Percentiles rank a stretch among this genome's conserved stretches.
These are phyloP conservation scores for Desmodesmus armatus DNA, from an alignment of 139 green algal genomes.

Conservation along the genomic window DNA sequence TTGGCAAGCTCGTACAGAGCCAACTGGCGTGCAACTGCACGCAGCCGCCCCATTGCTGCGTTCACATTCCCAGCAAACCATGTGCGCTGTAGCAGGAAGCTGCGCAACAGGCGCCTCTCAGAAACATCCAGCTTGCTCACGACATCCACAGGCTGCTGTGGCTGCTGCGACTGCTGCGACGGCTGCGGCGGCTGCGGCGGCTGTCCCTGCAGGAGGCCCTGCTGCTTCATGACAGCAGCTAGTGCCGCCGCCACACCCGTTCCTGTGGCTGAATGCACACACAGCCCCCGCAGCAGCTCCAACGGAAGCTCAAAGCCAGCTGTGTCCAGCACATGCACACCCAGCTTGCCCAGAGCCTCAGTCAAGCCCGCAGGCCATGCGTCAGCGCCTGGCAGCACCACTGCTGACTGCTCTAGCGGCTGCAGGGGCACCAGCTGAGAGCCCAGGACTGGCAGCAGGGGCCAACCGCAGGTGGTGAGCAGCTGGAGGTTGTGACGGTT, in stretches of 20 bases:
- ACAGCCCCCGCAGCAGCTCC: conserved; percentile 30
- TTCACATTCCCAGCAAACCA: conserved; percentile 12
- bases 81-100: conserved; percentile 12
- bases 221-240: conserved; percentile 6
- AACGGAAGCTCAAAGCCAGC: conserved; percentile 39
- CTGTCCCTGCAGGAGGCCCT: too few species aligned
- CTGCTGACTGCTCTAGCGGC: not conserved
- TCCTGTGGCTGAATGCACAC: conserved; percentile 48
- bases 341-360: conserved; percentile 42
- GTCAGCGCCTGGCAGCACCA: conserved; percentile 16
- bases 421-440: conserved; percentile 46
- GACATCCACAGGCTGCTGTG: not conserved
- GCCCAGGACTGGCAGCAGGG: conserved; percentile 60
- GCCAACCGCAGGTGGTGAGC: conserved; percentile 44
- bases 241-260: conserved; percentile 51
- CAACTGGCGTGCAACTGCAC: conserved; percentile 7
- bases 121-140: not conserved
- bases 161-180: not conserved
- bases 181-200: not conserved
- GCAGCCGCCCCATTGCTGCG: not conserved
- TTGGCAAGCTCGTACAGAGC: conserved; percentile 47
- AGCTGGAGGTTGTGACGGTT: conserved; percentile 1
- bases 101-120: not conserved
- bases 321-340: conserved; percentile 40
- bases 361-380: conserved; percentile 15